These are phyloP conservation scores for Pulveroboletus sp. DNA, from an alignment of 768 basidiomycete species.

Conservation along the genomic window DNA sequence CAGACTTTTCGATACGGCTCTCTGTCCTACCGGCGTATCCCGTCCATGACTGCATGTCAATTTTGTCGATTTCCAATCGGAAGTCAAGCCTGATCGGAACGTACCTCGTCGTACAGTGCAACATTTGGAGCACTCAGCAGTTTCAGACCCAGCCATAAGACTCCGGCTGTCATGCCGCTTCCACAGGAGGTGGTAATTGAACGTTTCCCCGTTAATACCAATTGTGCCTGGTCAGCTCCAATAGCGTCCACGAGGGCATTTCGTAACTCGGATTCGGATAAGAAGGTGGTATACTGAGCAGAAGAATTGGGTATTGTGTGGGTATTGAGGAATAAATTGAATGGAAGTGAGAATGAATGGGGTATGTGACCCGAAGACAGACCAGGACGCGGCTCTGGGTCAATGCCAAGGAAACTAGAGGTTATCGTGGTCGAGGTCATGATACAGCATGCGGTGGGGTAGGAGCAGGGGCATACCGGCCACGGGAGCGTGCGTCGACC, in stretches of 20 bases:
- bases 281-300: slow-evolving; percentile 56
- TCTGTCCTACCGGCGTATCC: slow-evolving; percentile 80
- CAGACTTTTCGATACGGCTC: slow-evolving; percentile 66
- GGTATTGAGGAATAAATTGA: slow-evolving; percentile 65
- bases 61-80: slow-evolving; percentile 16
- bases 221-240: slow-evolving; percentile 52
- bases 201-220: slow-evolving; percentile 58
- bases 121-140: slow-evolving; percentile 58
- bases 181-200: slow-evolving; percentile 80
- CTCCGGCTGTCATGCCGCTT: slow-evolving; percentile 96
- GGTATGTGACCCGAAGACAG: slow-evolving; percentile 94
- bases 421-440: slow-evolving; percentile 7
- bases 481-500: slow-evolving; percentile 84
- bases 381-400: slow-evolving; percentile 86
- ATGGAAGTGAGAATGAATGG: slow-evolving; percentile 80
- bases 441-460: not conserved
- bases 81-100: slow-evolving; percentile 20
- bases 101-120: slow-evolving; percentile 92
- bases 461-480: slow-evolving; percentile 54
- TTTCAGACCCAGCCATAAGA: slow-evolving; percentile 92
- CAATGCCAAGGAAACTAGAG: slow-evolving; percentile 71
- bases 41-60: slow-evolving; percentile 78
- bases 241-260: slow-evolving; percentile 60
- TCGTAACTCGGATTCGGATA: slow-evolving; percentile 55
- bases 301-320: slow-evolving; percentile 33